Evolutionary conservation across 2,329 filamentous ascomycete genomes (phyloP).

Genomic region (Fusarium avenaceum): DNA sequence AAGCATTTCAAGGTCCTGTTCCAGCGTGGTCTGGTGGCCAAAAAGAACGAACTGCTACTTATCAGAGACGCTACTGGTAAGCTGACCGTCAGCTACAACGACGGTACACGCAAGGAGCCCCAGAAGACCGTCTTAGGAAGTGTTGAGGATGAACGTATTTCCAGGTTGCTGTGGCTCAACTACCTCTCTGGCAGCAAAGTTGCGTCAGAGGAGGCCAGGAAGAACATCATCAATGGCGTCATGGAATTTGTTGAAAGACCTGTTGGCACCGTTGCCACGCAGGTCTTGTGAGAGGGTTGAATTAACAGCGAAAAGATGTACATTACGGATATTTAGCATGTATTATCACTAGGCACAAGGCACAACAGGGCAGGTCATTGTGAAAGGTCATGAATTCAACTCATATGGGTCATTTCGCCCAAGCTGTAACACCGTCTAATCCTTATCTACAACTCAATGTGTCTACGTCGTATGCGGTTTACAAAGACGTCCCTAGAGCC

Average conservation of each 20-base stretch:
- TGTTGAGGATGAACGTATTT: constrained; percentile 83
- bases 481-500: constrained; percentile 36
- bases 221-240: constrained; percentile 87
- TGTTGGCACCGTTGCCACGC: constrained; percentile 86
- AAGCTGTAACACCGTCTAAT: constrained; percentile 16
- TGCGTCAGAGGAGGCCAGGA: constrained; percentile 83
- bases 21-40: constrained; percentile 82
- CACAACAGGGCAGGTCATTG: constrained; percentile 16
- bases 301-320: constrained; percentile 33
- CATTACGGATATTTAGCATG: constrained; percentile 37
- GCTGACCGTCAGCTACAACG: constrained; percentile 76
- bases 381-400: constrained; percentile 36
- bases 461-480: constrained; percentile 4
- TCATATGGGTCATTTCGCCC: constrained; percentile 24
- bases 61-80: constrained; percentile 74
- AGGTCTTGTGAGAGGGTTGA: constrained; percentile 66
- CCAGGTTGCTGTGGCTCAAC: constrained; percentile 86
- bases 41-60: constrained; percentile 82
- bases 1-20: constrained; percentile 86
- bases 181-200: constrained; percentile 90
- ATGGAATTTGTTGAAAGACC: constrained; percentile 90
- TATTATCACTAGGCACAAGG: constrained; percentile 47
- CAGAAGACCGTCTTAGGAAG: constrained; percentile 73
- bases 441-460: constrained; percentile 11
- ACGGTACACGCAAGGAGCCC: constrained; percentile 65